These are phyloP conservation scores for Carex scoparia DNA, from an alignment of 176 grass and related monocot species.

Conservation along the genomic window DNA sequence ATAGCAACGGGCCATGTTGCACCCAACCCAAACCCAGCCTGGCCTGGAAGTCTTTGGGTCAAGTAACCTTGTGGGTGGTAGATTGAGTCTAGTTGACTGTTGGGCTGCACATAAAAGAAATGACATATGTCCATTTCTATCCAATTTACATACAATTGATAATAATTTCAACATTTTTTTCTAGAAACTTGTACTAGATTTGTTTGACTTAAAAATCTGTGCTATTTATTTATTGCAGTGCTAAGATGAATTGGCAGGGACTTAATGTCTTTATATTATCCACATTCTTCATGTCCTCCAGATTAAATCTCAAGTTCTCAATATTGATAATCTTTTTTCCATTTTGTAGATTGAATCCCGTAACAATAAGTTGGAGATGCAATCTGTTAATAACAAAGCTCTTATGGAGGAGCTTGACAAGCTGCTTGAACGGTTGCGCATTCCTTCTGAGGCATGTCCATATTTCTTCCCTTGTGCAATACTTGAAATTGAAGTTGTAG, in stretches of 20 bases:
- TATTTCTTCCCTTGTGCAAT: constrained; percentile 17
- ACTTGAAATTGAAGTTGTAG: constrained; percentile 17
- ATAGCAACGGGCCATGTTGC: too few relatives aligned
- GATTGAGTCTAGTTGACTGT: not conserved
- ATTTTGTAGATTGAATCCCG: constrained; percentile 97
- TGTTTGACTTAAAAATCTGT: too few relatives aligned
- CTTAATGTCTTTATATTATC: not conserved
- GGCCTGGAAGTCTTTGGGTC: too few relatives aligned
- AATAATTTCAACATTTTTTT: not conserved
- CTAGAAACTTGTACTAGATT: not conserved
- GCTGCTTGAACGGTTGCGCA: constrained; percentile 71
- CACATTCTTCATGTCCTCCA: not conserved
- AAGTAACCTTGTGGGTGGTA: too few relatives aligned
- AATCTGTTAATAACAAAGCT: constrained; percentile 79
- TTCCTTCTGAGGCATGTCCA: constrained; percentile 76
- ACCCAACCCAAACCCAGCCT: too few relatives aligned
- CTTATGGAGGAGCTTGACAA: constrained; percentile 92
- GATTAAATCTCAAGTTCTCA: not conserved
- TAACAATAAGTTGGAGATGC: constrained; percentile 96
- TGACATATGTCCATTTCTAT: not conserved
- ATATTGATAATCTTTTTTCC: constrained; percentile 12
- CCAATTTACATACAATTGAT: not conserved
- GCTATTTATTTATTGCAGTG: too few relatives aligned
- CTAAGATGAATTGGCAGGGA: not conserved
- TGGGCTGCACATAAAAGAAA: not conserved